These are phyloP conservation scores for Phascolomyces articulosus DNA, from an alignment of 371 early-diverging fungal species.

Conservation along the genomic window DNA sequence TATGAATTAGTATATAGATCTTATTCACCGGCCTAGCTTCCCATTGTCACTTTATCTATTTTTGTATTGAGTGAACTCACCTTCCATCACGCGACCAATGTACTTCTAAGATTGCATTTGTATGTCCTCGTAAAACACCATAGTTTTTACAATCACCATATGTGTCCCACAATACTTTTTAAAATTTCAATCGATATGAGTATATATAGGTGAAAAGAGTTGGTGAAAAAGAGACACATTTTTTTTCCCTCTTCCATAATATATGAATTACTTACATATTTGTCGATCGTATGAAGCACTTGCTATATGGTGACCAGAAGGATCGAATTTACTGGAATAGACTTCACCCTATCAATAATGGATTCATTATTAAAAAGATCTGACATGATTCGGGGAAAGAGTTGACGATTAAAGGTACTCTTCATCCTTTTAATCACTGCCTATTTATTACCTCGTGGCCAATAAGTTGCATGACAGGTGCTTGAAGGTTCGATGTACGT, in stretches of 20 bases:
- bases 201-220: too few species aligned
- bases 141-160: slow-evolving; percentile 91
- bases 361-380: too few species aligned
- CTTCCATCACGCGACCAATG: slow-evolving; percentile 89
- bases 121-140: slow-evolving; percentile 85
- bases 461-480: slow-evolving; percentile 87
- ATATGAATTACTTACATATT: slow-evolving; percentile 59
- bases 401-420: too few species aligned
- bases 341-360: slow-evolving; percentile 76
- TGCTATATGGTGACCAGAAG: slow-evolving; percentile 82
- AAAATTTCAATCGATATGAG: too few species aligned
- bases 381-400: too few species aligned
- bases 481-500: slow-evolving; percentile 85
- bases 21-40: slow-evolving; percentile 43
- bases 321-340: slow-evolving; percentile 84
- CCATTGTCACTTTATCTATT: slow-evolving; percentile 15
- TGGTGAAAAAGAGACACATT: too few species aligned
- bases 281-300: slow-evolving; percentile 83
- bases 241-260: neutral
- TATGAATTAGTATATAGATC: neutral
- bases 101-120: slow-evolving; percentile 83
- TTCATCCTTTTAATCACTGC: slow-evolving; percentile 5
- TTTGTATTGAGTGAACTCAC: slow-evolving; percentile 29
- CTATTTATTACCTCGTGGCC: slow-evolving; percentile 68
- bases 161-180: slow-evolving; percentile 88